phyloP scores from a whole-genome alignment of 78 protist genomes.

The Anaeramoeba flamelloides region DNA sequence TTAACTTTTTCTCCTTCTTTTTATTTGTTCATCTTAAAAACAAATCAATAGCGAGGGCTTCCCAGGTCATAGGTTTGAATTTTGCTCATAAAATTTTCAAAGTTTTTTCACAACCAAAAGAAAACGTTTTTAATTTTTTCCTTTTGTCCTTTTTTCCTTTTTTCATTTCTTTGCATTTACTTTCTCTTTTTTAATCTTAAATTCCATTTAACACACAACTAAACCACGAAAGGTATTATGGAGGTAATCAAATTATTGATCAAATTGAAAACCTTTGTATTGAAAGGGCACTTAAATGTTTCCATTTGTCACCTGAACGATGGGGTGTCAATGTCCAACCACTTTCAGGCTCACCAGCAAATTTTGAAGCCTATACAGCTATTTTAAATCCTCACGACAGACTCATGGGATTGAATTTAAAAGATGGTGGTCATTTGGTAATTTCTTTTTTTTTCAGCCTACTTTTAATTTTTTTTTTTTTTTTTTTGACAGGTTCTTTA shows the following conservation, averaged over 20 bases:
- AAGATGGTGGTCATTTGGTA: constrained; percentile 88
- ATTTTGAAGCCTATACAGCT: constrained; percentile 80
- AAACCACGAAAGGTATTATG: too few relatives aligned
- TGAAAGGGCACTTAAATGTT: constrained; percentile 77
- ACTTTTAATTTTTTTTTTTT: constrained; percentile 6
- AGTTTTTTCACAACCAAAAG: too few relatives aligned
- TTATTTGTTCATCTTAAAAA: too few relatives aligned
- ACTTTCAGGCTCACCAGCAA: constrained; percentile 74
- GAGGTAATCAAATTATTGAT: constrained; percentile 92
- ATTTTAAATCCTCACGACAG: constrained; percentile 92
- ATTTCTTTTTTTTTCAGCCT: neutral
- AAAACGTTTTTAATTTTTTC: too few relatives aligned
- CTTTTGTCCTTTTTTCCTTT: too few relatives aligned
- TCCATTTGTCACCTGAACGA: constrained; percentile 49
- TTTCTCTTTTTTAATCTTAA: too few relatives aligned
- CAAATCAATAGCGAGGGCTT: too few relatives aligned
- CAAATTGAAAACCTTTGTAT: constrained; percentile 41
- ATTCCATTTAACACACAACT: too few relatives aligned
- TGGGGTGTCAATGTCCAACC: constrained; percentile 99
- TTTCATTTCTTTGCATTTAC: too few relatives aligned
- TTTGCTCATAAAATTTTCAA: too few relatives aligned
- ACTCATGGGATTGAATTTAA: constrained; percentile 94
- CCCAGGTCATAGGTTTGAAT: constrained; percentile 63
- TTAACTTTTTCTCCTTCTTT: too few relatives aligned
- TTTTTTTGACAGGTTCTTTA: too few relatives aligned